A percentile compares a stretch with the other conserved stretches of the same genome.
Conservation (phyloP, 2,329 filamentous ascomycete genomes). For the Fusarium metavorans region DNA sequence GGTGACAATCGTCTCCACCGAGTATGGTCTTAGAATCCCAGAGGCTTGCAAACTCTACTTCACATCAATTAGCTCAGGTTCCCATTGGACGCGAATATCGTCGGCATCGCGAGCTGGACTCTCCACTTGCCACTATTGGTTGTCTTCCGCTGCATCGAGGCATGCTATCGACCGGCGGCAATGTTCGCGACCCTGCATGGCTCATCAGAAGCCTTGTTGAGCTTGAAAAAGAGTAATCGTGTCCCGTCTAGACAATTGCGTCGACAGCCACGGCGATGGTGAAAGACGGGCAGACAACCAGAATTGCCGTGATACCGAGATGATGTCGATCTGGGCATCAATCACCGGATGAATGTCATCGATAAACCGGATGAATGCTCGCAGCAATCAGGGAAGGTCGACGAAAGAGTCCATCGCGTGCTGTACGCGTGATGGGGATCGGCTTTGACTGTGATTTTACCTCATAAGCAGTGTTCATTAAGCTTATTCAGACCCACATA, state of each 20-base stretch:
- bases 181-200: neutral
- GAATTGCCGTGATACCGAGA: neutral
- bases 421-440: neutral
- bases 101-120: slow-evolving; percentile 16
- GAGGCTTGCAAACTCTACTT: slow-evolving; percentile 9
- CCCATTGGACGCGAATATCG: slow-evolving; percentile 22
- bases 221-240: neutral
- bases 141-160: slow-evolving; percentile 2
- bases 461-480: slow-evolving; percentile 26
- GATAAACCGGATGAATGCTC: neutral
- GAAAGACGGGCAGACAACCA: slow-evolving; percentile 18
- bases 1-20: slow-evolving; percentile 16
- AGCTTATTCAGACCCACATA: slow-evolving; percentile 36
- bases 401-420: neutral
- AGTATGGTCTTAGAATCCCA: slow-evolving; percentile 5
- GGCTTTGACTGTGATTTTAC: slow-evolving; percentile 3
- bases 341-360: neutral
- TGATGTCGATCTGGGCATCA: slow-evolving; percentile 18
- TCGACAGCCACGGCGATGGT: slow-evolving; percentile 39
- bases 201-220: neutral
- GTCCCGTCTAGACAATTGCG: slow-evolving; percentile 34
- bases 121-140: slow-evolving; percentile 26
- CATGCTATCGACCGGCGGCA: neutral
- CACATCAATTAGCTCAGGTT: slow-evolving; percentile 15
- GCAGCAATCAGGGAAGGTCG: neutral